These are phyloP conservation scores for Ceratocystis papillata DNA, from an alignment of 2,329 filamentous ascomycete species.

Conservation along the genomic window DNA sequence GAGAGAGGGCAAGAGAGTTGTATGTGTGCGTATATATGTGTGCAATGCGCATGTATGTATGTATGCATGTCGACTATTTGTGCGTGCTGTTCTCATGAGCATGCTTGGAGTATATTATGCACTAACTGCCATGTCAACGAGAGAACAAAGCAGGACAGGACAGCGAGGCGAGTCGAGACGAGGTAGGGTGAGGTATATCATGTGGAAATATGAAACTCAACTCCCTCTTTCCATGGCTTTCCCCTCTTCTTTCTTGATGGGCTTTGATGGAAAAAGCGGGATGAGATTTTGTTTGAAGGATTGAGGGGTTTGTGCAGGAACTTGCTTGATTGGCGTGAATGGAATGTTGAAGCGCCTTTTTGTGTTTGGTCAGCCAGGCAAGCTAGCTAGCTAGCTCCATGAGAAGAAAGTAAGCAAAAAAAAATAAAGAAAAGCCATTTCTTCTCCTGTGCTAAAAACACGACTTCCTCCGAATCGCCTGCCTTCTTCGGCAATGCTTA, in stretches of 20 bases:
- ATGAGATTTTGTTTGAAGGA: slow-evolving; percentile 14
- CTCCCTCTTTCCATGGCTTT: background rate
- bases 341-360: slow-evolving; percentile 24
- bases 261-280: slow-evolving; percentile 4
- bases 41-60: background rate
- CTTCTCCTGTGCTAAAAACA: background rate
- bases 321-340: slow-evolving; percentile 23
- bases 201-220: background rate
- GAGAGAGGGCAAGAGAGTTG: background rate
- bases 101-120: no score
- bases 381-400: background rate
- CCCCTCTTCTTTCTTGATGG: background rate
- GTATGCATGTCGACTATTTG: background rate
- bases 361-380: background rate
- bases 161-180: background rate
- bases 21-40: background rate
- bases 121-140: no score
- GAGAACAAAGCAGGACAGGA: no score
- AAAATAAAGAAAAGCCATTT: background rate
- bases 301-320: slow-evolving; percentile 16
- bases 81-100: no score
- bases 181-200: background rate
- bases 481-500: background rate
- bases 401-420: background rate
- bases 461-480: background rate